These are phyloP conservation scores for Salix udensis DNA, from an alignment of 345 rosid species.

Conservation along the genomic window DNA sequence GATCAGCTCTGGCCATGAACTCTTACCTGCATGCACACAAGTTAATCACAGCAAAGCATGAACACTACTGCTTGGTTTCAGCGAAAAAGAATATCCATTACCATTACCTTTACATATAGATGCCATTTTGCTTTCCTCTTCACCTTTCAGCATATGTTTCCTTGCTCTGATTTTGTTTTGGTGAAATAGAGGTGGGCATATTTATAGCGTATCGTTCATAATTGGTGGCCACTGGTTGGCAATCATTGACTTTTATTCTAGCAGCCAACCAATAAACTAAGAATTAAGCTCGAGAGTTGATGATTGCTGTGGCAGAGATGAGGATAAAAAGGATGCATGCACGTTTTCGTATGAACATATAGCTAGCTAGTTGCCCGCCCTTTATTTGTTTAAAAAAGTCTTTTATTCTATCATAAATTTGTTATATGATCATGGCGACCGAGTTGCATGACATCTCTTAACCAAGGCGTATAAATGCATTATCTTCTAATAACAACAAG, in stretches of 20 bases:
- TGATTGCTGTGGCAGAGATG: background rate
- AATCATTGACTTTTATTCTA: background rate
- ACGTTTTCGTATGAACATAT: background rate
- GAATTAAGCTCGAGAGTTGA: background rate
- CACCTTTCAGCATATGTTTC: background rate
- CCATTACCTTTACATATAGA: background rate
- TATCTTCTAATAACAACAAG: no score
- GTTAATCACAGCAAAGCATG: background rate
- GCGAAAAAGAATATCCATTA: background rate
- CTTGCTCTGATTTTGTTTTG: background rate
- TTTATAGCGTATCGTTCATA: background rate
- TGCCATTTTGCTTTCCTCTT: background rate
- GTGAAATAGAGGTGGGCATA: background rate
- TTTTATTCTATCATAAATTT: no score
- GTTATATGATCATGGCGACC: no score
- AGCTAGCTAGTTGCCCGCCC: no score
- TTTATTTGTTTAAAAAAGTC: no score
- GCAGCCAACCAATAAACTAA: background rate
- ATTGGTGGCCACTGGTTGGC: background rate
- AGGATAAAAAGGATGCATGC: background rate
- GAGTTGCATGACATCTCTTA: no score
- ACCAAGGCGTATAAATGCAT: no score
- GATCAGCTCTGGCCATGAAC: conserved; percentile 23
- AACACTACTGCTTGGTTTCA: background rate
- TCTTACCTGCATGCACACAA: conserved; percentile 14